These are phyloP conservation scores for Candida wancherniae DNA, from an alignment of 805 yeast species.

Conservation along the genomic window DNA sequence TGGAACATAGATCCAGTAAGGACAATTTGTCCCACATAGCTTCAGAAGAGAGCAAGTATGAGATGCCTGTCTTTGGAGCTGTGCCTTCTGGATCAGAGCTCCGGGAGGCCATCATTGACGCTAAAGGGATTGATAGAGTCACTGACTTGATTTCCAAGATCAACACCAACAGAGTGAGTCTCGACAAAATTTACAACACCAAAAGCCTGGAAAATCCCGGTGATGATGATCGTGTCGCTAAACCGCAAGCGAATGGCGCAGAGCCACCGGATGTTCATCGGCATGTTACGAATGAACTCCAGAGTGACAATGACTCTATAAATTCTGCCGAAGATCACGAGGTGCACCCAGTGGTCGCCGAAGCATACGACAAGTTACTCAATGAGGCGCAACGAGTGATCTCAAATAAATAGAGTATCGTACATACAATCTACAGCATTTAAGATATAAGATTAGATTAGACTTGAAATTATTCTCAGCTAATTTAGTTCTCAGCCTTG, in stretches of 20 bases:
- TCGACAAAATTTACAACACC: conserved; percentile 45
- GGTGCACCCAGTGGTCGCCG: conserved; percentile 53
- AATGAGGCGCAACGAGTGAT: conserved; percentile 65
- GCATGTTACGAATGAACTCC: no score
- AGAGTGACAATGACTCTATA: conserved; percentile 23
- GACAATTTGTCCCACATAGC: conserved; percentile 8
- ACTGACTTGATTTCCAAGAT: conserved; percentile 64
- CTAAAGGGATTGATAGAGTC: conserved; percentile 70
- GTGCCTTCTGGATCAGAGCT: conserved; percentile 54
- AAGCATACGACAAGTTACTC: conserved; percentile 65
- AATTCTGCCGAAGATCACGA: conserved; percentile 23
- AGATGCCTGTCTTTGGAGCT: conserved; percentile 30
- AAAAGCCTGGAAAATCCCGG: conserved; percentile 1
- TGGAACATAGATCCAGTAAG: conserved; percentile 52
- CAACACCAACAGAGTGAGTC: conserved; percentile 46
- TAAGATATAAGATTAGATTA: neutral
- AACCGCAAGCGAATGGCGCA: conserved; percentile 1
- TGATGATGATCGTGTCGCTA: neutral
- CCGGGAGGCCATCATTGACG: conserved; percentile 60
- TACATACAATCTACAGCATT: neutral
- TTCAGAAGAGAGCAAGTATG: conserved; percentile 7
- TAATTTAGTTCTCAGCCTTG: conserved; percentile 48
- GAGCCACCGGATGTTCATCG: conserved; percentile 2
- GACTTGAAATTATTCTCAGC: conserved; percentile 1
- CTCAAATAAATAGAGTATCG: conserved; percentile 34